These are phyloP conservation scores for Adansonia rubrostipa DNA, from an alignment of 441 rosid genomes.

Conservation along the genomic window DNA sequence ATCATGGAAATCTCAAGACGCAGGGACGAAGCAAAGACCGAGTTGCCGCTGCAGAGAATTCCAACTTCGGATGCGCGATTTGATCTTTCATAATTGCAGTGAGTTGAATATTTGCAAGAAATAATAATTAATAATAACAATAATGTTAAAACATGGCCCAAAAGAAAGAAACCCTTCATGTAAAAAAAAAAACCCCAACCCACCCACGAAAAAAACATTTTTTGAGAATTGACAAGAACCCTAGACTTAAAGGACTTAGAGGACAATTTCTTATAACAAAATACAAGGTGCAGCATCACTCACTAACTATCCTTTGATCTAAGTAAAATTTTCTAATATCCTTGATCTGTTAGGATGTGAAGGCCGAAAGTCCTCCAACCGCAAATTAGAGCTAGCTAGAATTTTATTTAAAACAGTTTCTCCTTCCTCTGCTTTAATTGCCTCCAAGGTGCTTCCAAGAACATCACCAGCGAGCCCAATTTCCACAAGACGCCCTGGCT, in stretches of 20 bases:
- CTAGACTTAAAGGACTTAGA: too few relatives aligned
- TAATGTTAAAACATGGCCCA: neutral
- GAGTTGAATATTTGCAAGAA: constrained; percentile 23
- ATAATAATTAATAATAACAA: neutral
- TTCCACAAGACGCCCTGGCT: constrained; percentile 56
- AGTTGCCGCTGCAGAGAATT: neutral
- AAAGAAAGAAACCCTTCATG: constrained; percentile 29
- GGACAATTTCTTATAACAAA: constrained; percentile 25
- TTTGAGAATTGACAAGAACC: too few relatives aligned
- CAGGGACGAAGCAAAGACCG: neutral
- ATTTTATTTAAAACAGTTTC: constrained; percentile 60
- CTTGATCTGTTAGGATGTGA: constrained; percentile 42
- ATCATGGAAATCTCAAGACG: neutral
- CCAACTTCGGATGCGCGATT: neutral
- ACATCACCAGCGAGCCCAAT: constrained; percentile 86
- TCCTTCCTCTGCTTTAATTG: constrained; percentile 64
- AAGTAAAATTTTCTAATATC: constrained; percentile 50
- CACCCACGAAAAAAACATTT: too few relatives aligned
- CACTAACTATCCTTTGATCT: constrained; percentile 38
- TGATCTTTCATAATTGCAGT: neutral
- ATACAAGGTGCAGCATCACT: constrained; percentile 47
- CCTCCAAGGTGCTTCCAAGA: constrained; percentile 75
- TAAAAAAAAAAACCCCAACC: neutral
- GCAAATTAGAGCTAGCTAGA: constrained; percentile 55
- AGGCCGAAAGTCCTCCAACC: constrained; percentile 78